Conservation (phyloP, 306 rosid genomes). For the Ormosia semicastrata region DNA sequence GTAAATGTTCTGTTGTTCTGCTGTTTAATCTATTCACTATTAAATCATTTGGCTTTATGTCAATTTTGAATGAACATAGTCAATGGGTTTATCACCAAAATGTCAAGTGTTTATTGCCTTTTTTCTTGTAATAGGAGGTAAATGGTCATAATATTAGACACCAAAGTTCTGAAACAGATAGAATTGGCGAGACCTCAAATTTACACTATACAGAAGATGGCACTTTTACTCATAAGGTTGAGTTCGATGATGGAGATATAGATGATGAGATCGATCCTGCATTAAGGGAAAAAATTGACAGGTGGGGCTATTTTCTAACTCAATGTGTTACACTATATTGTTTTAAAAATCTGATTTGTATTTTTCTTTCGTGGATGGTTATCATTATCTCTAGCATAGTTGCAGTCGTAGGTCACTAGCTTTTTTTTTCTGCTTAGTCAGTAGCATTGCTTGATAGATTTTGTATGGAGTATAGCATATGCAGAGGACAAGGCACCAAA, state of each 20-base stretch:
- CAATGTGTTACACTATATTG: background rate
- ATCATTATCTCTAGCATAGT: constrained; percentile 1
- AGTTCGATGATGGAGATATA: constrained; percentile 70
- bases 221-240: constrained; percentile 39
- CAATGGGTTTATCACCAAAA: background rate
- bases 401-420: background rate
- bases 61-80: background rate
- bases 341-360: background rate
- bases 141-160: constrained; percentile 53
- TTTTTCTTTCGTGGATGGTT: background rate
- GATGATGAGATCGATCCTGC: constrained; percentile 95
- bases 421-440: constrained; percentile 17
- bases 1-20: background rate
- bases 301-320: constrained; percentile 42
- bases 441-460: background rate
- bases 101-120: constrained; percentile 2
- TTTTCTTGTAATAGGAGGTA: constrained; percentile 47
- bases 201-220: constrained; percentile 41
- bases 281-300: constrained; percentile 83
- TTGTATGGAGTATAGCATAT: constrained; percentile 1
- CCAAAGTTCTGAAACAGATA: constrained; percentile 46
- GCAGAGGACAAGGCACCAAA: constrained; percentile 7
- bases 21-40: background rate
- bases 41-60: constrained; percentile 16
- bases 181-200: constrained; percentile 60